Percentiles rank a stretch among this genome's conserved stretches.
Evolutionary conservation across 1,284 basidiomycete genomes (phyloP).

Genomic region (Phellopilus nigrolimitatus): DNA sequence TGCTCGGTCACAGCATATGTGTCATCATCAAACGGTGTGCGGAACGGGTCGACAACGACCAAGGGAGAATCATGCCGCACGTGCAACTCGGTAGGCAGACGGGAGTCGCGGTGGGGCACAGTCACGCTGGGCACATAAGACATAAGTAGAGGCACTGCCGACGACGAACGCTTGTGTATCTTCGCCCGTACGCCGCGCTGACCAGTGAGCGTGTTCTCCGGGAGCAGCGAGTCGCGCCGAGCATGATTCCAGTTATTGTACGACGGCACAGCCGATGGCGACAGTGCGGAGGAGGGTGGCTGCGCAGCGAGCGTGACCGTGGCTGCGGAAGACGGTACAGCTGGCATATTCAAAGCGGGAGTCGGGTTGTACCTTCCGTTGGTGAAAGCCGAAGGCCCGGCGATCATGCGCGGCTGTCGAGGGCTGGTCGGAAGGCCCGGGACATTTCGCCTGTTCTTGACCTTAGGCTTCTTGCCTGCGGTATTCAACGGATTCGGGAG

Average conservation of each 20-base stretch:
- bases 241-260: slow-evolving; percentile 14
- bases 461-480: slow-evolving; percentile 13
- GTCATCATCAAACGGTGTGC: slow-evolving; percentile 75
- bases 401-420: slow-evolving; percentile 26
- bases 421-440: slow-evolving; percentile 10
- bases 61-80: slow-evolving; percentile 21
- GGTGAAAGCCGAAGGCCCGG: too few relatives aligned
- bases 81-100: slow-evolving; percentile 27
- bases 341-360: slow-evolving; percentile 20
- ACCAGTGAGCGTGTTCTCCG: slow-evolving; percentile 7
- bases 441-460: slow-evolving; percentile 1
- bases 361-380: too few relatives aligned
- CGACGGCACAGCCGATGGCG: slow-evolving; percentile 11
- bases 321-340: slow-evolving; percentile 21
- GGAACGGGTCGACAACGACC: slow-evolving; percentile 53
- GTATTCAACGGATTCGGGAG: slow-evolving; percentile 26
- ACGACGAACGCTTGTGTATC: slow-evolving; percentile 16
- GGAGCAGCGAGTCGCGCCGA: slow-evolving; percentile 10
- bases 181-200: not conserved
- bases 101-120: slow-evolving; percentile 24
- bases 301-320: slow-evolving; percentile 25
- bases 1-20: slow-evolving; percentile 10
- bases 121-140: not conserved
- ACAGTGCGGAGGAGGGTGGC: not conserved
- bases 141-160: slow-evolving; percentile 7